Evolutionary conservation across 2,329 filamentous ascomycete species (phyloP).

Genomic region (Paecilomyces sp.): DNA sequence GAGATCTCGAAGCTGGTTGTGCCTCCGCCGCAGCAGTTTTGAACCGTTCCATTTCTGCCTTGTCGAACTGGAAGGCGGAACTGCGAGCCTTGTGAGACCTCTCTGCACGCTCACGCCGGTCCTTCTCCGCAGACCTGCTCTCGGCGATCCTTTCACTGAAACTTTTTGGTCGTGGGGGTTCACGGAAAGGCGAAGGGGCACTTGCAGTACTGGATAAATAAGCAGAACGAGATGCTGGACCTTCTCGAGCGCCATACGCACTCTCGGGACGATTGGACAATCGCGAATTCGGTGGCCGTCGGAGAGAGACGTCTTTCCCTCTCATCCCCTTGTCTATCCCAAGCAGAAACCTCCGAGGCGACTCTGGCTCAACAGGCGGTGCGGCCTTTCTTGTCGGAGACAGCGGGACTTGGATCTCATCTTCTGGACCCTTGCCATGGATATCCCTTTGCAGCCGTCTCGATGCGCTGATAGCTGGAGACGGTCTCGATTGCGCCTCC

Average conservation of each 20-base stretch:
- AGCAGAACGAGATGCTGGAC: constrained; percentile 14
- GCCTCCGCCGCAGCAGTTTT: constrained; percentile 30
- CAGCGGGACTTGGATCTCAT: constrained; percentile 65
- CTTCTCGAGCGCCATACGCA: constrained; percentile 20
- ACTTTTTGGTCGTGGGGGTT: constrained; percentile 39
- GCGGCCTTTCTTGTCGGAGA: constrained; percentile 54
- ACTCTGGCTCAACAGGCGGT: constrained; percentile 51
- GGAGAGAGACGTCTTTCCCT: constrained; percentile 76
- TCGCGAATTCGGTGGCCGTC: constrained; percentile 48
- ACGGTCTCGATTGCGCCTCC: constrained; percentile 11
- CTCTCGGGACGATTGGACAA: constrained; percentile 22
- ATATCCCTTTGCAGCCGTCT: constrained; percentile 10
- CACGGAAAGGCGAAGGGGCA: constrained; percentile 18
- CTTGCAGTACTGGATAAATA: constrained; percentile 15
- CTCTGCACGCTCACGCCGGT: constrained; percentile 30
- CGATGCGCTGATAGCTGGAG: constrained; percentile 17
- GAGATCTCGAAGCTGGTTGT: constrained; percentile 34
- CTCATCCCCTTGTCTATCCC: constrained; percentile 85
- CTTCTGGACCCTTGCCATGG: constrained; percentile 11
- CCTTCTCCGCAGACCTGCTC: constrained; percentile 43
- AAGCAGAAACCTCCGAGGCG: constrained; percentile 70
- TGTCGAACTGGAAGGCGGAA: constrained; percentile 36
- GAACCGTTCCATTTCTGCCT: constrained; percentile 36
- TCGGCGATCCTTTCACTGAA: constrained; percentile 85
- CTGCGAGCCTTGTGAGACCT: constrained; percentile 32